Evolutionary conservation across 192 early-diverging fungal genomes (phyloP), one percentile per base, ranked within the genome.

Genomic region (Coemansia sp.): DNA sequence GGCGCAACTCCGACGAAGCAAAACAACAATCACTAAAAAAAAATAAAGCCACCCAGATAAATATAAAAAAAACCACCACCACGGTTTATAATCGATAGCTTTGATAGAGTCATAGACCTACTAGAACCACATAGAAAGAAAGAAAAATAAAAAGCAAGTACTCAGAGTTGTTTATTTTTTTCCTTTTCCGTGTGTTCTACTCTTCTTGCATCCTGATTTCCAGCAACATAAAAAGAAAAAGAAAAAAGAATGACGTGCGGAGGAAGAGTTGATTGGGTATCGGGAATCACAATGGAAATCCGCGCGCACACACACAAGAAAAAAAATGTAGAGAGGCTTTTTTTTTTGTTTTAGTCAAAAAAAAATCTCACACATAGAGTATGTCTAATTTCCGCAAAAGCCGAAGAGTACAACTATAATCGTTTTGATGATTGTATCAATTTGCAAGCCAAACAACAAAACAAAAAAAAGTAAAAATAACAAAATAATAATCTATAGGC

Each of bases 251-350:
- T 22, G 7, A 17, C 6, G 6, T 22, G 49, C 5, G n/a, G 17
- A 51, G 16, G 36, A 25, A 25, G 22, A 25, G 22, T 25, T 38
- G 36, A 38, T 38, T 38, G 36, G 36, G 11, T 38, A 38, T 38
- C 36, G 36, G 36, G 36, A 38, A 38, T 38, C 7, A 38, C 36
- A 38, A 38, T 51, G 49, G 49, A 51, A 51, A 51, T 51, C 49
- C 22, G 22, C 49, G 1, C 22, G 22, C 49, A 17, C 11, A 51
- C 6, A 22, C 7, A 51, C 16, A 51, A 51, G 22, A 3, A n/a
- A 51, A 51, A 20, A 51, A 12, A 38, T 38, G 7, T 38, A 38
- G 36, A 10, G 36, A 0, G 11, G 5, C 11, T 38, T 38, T 38
- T 38, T 38, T 50, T 51, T 22, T n/a, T 16, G 16, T 22, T 17